Conservation (phyloP, 441 rosid genomes). For the Erodium trifolium region DNA sequence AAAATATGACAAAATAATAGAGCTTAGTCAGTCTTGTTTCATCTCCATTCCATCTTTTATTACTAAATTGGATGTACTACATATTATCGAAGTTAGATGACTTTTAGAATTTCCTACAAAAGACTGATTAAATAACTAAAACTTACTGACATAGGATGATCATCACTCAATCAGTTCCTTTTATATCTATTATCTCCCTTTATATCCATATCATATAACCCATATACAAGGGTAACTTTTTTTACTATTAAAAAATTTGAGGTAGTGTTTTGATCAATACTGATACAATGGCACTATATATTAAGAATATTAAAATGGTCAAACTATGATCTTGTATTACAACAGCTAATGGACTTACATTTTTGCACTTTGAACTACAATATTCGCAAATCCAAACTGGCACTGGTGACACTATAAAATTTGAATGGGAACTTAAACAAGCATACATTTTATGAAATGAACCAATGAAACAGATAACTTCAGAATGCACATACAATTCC, state of each 20-base stretch:
- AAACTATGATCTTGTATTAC: not conserved
- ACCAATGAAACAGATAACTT: not conserved
- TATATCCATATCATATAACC: not conserved
- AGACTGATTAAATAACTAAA: too few relatives aligned
- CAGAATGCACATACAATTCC: not conserved
- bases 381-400: not conserved
- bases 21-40: too few relatives aligned
- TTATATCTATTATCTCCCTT: not conserved
- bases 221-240: not conserved
- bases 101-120: too few relatives aligned
- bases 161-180: not conserved
- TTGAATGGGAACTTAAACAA: too few relatives aligned
- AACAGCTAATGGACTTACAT: not conserved
- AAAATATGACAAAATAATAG: too few relatives aligned
- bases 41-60: too few relatives aligned
- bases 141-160: too few relatives aligned
- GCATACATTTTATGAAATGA: too few relatives aligned
- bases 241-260: not conserved
- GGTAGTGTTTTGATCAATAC: not conserved
- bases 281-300: not conserved
- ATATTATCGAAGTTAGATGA: too few relatives aligned
- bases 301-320: not conserved
- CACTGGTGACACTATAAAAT: not conserved
- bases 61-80: too few relatives aligned
- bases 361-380: not conserved